Conservation (phyloP, 768 basidiomycete species). For the Lactarius psammicola region DNA sequence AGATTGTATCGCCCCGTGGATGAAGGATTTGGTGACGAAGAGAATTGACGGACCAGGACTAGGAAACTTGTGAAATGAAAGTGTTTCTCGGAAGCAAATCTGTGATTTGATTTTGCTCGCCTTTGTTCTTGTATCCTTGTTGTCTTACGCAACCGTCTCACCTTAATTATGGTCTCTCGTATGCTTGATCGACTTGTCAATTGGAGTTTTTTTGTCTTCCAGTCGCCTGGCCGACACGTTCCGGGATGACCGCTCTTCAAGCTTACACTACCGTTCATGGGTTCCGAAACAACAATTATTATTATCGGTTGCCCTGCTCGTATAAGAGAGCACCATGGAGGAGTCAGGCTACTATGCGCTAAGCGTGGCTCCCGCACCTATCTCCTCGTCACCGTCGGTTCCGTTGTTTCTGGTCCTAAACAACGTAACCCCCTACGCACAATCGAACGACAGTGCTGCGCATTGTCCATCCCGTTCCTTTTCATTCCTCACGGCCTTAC, state of each 20-base stretch:
- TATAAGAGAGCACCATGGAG: conserved; percentile 18
- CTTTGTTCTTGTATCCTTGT: conserved; percentile 7
- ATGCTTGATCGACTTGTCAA: neutral
- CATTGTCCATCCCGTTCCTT: conserved; percentile 19
- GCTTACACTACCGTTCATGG: neutral
- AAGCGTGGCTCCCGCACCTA: conserved; percentile 4
- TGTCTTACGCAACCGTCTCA: conserved; percentile 11
- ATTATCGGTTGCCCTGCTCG: neutral
- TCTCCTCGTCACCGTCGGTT: conserved; percentile 11
- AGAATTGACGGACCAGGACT: conserved; percentile 72
- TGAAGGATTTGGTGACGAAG: conserved; percentile 61
- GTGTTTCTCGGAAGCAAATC: neutral
- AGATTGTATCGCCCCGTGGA: conserved; percentile 74
- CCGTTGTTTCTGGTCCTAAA: conserved; percentile 26
- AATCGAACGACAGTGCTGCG: conserved; percentile 24
- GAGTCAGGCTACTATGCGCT: conserved; percentile 3
- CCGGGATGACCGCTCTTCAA: neutral
- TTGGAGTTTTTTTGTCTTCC: neutral
- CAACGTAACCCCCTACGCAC: conserved; percentile 14
- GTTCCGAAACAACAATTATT: conserved; percentile 16
- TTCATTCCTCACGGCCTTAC: conserved; percentile 18
- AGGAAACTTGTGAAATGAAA: conserved; percentile 46
- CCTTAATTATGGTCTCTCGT: conserved; percentile 14
- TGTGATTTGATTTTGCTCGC: neutral
- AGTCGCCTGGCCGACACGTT: conserved; percentile 4